A percentile compares a stretch with the other conserved stretches of the same genome.
Evolutionary conservation across 2,329 filamentous ascomycete species (phyloP).

Genomic region (Monosporascus ibericus): DNA sequence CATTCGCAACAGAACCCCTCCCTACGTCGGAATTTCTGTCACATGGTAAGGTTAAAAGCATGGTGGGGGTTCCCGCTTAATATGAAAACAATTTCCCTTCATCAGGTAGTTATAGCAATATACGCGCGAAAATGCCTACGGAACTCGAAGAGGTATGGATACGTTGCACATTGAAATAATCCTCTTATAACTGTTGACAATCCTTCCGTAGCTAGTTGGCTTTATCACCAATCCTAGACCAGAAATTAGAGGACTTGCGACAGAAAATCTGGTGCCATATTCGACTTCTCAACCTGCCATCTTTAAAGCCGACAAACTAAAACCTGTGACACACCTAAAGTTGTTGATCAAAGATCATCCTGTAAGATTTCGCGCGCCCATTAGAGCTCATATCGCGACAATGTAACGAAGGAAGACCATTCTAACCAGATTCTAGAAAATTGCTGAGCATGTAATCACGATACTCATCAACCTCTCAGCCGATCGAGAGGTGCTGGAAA

Average conservation of each 20-base stretch:
- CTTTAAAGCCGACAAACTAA: constrained; percentile 75
- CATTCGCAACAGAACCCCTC: background rate
- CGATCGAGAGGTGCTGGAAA: constrained; percentile 68
- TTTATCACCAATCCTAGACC: constrained; percentile 91
- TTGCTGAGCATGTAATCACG: constrained; percentile 86
- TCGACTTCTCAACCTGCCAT: constrained; percentile 66
- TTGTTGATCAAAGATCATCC: constrained; percentile 77
- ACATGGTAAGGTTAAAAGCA: background rate
- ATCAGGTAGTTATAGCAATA: too few species aligned
- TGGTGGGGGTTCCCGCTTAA: background rate
- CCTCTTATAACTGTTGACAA: constrained; percentile 5
- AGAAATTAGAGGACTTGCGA: constrained; percentile 79
- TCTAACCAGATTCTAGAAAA: constrained; percentile 49
- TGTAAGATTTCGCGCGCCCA: constrained; percentile 42
- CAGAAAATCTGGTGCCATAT: constrained; percentile 82
- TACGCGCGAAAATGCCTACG: constrained; percentile 66
- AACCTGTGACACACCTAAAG: constrained; percentile 82
- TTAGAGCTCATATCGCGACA: background rate
- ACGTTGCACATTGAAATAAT: constrained; percentile 1
- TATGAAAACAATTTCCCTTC: too few species aligned
- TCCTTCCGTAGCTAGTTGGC: constrained; percentile 66
- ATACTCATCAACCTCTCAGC: constrained; percentile 83
- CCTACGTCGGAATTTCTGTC: background rate
- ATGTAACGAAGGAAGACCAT: too few species aligned
- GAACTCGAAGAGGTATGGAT: constrained; percentile 66